Evolutionary conservation across 2,329 filamentous ascomycete species (phyloP).

Genomic region (Tolypocladium album): DNA sequence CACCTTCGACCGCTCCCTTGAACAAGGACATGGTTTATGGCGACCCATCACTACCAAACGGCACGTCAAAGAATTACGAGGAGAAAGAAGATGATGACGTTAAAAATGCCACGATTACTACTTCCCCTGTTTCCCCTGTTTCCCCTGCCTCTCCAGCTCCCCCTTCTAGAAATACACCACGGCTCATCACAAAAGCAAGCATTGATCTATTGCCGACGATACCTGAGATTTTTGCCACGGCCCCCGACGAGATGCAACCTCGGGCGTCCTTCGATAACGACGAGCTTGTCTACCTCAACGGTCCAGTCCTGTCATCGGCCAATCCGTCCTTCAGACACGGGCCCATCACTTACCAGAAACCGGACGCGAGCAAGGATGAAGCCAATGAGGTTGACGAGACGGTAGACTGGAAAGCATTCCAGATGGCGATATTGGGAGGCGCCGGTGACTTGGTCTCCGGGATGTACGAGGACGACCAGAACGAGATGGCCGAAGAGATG

Average conservation of each 20-base stretch:
- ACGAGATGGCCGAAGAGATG: slow-evolving; percentile 29
- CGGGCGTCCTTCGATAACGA: slow-evolving; percentile 10
- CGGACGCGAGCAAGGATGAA: slow-evolving; percentile 24
- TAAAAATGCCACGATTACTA: not conserved
- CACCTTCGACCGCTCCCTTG: not conserved
- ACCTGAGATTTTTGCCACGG: slow-evolving; percentile 9
- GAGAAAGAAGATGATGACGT: not conserved
- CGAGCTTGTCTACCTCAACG: slow-evolving; percentile 36
- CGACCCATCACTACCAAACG: slow-evolving; percentile 10
- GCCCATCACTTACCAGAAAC: slow-evolving; percentile 39
- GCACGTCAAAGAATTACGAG: slow-evolving; percentile 1
- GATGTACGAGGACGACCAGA: slow-evolving; percentile 30
- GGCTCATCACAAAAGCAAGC: slow-evolving; percentile 1
- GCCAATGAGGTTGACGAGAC: slow-evolving; percentile 30
- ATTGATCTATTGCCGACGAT: slow-evolving; percentile 12
- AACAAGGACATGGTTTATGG: slow-evolving; percentile 12
- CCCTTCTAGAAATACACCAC: slow-evolving; percentile 12
- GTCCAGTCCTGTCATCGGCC: slow-evolving; percentile 37
- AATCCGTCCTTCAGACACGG: slow-evolving; percentile 43
- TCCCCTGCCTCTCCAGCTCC: too few species aligned
- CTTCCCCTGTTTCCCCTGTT: not conserved
- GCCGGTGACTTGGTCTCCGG: slow-evolving; percentile 40
- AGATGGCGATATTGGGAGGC: slow-evolving; percentile 52
- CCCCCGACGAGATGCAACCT: not conserved
- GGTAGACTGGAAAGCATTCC: slow-evolving; percentile 54